These are phyloP conservation scores for Cyclotella atomus DNA, from an alignment of 108 stramenopile species.

Conservation along the genomic window DNA sequence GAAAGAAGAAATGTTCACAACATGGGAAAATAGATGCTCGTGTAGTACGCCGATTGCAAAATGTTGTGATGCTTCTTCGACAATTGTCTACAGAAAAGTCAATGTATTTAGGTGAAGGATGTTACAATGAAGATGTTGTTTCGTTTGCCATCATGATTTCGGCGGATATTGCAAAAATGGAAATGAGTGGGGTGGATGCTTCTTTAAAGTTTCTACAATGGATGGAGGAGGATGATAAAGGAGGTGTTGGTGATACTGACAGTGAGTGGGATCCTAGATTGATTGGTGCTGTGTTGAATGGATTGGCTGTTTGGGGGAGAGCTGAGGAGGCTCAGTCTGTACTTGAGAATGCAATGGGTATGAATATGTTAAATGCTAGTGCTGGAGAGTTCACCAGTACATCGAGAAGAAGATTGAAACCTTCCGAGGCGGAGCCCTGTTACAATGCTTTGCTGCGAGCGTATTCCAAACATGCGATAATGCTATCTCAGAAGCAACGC, in stretches of 20 bases:
- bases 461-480: slow-evolving; percentile 16
- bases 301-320: slow-evolving; percentile 22
- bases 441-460: slow-evolving; percentile 41
- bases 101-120: slow-evolving; percentile 3
- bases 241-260: too few species aligned
- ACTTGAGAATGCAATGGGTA: slow-evolving; percentile 27
- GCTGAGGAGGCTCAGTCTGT: slow-evolving; percentile 38
- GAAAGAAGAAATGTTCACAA: too few species aligned
- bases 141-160: slow-evolving; percentile 50
- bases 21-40: not conserved
- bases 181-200: slow-evolving; percentile 23
- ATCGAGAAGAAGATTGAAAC: slow-evolving; percentile 14
- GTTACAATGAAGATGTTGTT: slow-evolving; percentile 40
- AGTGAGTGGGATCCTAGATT: slow-evolving; percentile 39
- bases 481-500: not conserved
- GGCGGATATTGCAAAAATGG: slow-evolving; percentile 17
- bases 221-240: slow-evolving; percentile 20
- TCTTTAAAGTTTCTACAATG: slow-evolving; percentile 26
- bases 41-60: not conserved
- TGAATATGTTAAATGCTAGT: not conserved
- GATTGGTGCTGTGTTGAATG: slow-evolving; percentile 41
- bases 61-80: not conserved
- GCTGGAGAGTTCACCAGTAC: not conserved
- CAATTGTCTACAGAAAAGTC: not conserved
- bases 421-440: slow-evolving; percentile 28